Evolutionary conservation across 1,139 yeast species (phyloP).

Genomic region (Debaryomycetaceae sp.): DNA sequence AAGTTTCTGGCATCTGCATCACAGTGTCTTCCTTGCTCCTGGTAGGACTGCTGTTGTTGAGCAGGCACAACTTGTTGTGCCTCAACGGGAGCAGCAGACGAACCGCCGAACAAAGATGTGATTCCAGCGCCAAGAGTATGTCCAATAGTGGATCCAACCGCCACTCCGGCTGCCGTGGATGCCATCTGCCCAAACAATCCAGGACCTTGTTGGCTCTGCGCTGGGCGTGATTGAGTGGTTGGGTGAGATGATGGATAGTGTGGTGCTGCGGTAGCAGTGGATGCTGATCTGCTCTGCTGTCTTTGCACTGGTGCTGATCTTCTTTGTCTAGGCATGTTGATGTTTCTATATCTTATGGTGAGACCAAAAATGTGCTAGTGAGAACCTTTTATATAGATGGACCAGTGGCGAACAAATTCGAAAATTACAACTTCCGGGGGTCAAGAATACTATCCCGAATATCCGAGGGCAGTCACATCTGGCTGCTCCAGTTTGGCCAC

Average conservation of each 20-base stretch:
- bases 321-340: constrained; percentile 60
- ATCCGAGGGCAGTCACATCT: too few relatives aligned
- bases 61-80: constrained; percentile 38
- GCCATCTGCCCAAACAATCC: constrained; percentile 98
- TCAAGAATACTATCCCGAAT: too few relatives aligned
- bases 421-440: too few relatives aligned
- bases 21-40: constrained; percentile 61
- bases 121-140: constrained; percentile 96
- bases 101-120: constrained; percentile 83
- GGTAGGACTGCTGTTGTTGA: constrained; percentile 34
- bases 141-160: constrained; percentile 95
- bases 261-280: constrained; percentile 67
- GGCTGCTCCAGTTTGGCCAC: too few relatives aligned
- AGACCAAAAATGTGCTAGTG: neutral
- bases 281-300: constrained; percentile 67
- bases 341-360: neutral
- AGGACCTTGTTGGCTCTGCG: constrained; percentile 52
- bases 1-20: constrained; percentile 92
- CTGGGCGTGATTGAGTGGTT: constrained; percentile 25
- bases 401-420: constrained; percentile 1
- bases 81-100: constrained; percentile 51
- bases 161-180: constrained; percentile 98
- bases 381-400: constrained; percentile 1
- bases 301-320: constrained; percentile 63
- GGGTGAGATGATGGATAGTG: constrained; percentile 38